Percentiles rank a stretch among this genome's conserved stretches.
Evolutionary conservation across 306 rosid species (phyloP).

Genomic region (Senna tora): DNA sequence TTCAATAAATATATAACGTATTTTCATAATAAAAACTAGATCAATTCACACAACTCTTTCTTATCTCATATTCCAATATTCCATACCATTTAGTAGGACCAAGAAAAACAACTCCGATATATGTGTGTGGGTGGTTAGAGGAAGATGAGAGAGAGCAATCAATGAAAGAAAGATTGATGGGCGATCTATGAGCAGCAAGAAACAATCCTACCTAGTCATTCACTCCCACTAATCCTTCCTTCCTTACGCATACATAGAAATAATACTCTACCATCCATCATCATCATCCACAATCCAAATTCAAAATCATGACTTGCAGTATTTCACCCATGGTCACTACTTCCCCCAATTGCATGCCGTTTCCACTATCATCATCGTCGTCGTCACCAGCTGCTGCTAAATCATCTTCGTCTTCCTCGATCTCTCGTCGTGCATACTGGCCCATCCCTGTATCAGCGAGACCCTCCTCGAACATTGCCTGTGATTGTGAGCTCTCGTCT

Average conservation of each 20-base stretch:
- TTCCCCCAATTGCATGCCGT: slow-evolving; percentile 27
- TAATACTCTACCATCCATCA: too few species aligned
- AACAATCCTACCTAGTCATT: background rate
- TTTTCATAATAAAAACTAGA: too few species aligned
- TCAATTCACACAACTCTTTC: too few species aligned
- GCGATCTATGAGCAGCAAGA: background rate
- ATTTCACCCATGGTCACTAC: slow-evolving; percentile 27
- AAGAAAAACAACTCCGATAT: background rate
- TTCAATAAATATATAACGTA: too few species aligned
- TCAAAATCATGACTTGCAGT: slow-evolving; percentile 18
- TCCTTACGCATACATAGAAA: too few species aligned
- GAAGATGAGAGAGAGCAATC: background rate
- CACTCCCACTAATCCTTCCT: too few species aligned
- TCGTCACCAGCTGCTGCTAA: background rate
- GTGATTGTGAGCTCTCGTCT: slow-evolving; percentile 55
- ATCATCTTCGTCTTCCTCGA: background rate
- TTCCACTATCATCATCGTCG: background rate
- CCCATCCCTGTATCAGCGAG: slow-evolving; percentile 24
- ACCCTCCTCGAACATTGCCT: slow-evolving; percentile 35
- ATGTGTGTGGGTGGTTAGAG: background rate
- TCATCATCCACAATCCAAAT: background rate
- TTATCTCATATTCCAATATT: too few species aligned
- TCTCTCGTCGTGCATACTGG: slow-evolving; percentile 15
- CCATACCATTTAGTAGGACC: too few species aligned
- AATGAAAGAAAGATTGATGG: background rate